These are phyloP conservation scores for Entonaema liquescens DNA, from an alignment of 495 filamentous ascomycete genomes.

Conservation along the genomic window DNA sequence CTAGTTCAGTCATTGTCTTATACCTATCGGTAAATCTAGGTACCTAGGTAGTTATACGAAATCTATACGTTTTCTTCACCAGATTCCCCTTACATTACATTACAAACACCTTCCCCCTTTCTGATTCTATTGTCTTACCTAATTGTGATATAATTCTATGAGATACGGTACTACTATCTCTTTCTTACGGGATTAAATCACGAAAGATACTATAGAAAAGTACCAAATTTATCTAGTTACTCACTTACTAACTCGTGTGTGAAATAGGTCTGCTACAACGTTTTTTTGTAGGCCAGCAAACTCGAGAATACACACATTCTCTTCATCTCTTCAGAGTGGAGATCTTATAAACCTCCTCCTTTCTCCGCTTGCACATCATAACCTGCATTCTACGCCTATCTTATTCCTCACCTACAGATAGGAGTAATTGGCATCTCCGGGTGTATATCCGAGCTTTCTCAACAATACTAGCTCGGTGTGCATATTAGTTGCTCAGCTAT, in stretches of 20 bases:
- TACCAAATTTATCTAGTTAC: neutral
- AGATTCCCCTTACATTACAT: neutral
- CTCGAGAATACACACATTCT: neutral
- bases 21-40: too few relatives aligned
- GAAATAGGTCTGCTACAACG: neutral
- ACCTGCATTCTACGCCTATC: constrained; percentile 19
- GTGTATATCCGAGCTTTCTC: constrained; percentile 30
- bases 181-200: neutral
- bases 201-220: too few relatives aligned
- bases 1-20: neutral
- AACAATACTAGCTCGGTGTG: neutral
- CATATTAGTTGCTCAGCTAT: constrained; percentile 19
- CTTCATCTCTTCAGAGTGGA: neutral
- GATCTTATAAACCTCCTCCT: constrained; percentile 14
- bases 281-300: neutral
- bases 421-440: constrained; percentile 27
- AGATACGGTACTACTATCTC: neutral
- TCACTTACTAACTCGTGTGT: neutral
- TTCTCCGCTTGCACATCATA: constrained; percentile 22
- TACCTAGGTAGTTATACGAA: neutral
- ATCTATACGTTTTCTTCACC: neutral
- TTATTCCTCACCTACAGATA: constrained; percentile 31
- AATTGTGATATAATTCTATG: constrained; percentile 1
- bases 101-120: neutral
- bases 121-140: neutral